These are phyloP conservation scores for Erodium trifolium DNA, from an alignment of 441 rosid genomes.

Conservation along the genomic window DNA sequence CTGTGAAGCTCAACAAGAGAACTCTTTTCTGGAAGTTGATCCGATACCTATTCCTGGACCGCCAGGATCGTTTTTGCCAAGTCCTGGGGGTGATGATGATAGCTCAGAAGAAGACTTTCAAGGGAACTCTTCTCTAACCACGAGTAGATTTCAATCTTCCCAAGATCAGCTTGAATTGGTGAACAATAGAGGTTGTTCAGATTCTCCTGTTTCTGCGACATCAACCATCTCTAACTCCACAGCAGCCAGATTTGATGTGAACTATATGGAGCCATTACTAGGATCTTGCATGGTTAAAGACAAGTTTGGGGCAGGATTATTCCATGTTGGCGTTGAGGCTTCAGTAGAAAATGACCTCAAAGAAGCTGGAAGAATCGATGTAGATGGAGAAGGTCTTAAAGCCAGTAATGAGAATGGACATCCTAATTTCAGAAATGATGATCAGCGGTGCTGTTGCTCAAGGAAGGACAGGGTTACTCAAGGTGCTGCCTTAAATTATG, in stretches of 20 bases:
- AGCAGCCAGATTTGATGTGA: slow-evolving; percentile 25
- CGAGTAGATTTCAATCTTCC: slow-evolving; percentile 65
- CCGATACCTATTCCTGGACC: slow-evolving; percentile 97
- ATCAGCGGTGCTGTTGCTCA: slow-evolving; percentile 82
- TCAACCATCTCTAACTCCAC: slow-evolving; percentile 60
- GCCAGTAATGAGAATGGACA: slow-evolving; percentile 44
- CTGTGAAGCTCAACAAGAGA: slow-evolving; percentile 37
- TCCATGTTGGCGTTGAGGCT: slow-evolving; percentile 25
- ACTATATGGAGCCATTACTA: slow-evolving; percentile 21
- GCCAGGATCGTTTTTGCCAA: slow-evolving; percentile 88
- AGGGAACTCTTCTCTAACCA: slow-evolving; percentile 70
- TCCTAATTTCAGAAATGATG: slow-evolving; percentile 33
- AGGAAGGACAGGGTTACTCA: slow-evolving; percentile 54
- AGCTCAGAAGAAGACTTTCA: slow-evolving; percentile 66
- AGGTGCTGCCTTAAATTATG: slow-evolving; percentile 35
- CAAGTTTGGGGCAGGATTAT: slow-evolving; percentile 29
- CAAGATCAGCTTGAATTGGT: slow-evolving; percentile 54
- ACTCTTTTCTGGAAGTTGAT: slow-evolving; percentile 67
- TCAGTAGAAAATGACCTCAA: slow-evolving; percentile 29
- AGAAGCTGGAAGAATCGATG: slow-evolving; percentile 19
- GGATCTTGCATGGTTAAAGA: slow-evolving; percentile 23
- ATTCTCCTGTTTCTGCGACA: slow-evolving; percentile 64
- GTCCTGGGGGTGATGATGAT: slow-evolving; percentile 72
- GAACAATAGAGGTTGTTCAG: slow-evolving; percentile 52
- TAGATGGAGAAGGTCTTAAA: slow-evolving; percentile 28